These are phyloP conservation scores for Gymnopus androsaceus DNA, from an alignment of 1,284 basidiomycete genomes.

Conservation along the genomic window DNA sequence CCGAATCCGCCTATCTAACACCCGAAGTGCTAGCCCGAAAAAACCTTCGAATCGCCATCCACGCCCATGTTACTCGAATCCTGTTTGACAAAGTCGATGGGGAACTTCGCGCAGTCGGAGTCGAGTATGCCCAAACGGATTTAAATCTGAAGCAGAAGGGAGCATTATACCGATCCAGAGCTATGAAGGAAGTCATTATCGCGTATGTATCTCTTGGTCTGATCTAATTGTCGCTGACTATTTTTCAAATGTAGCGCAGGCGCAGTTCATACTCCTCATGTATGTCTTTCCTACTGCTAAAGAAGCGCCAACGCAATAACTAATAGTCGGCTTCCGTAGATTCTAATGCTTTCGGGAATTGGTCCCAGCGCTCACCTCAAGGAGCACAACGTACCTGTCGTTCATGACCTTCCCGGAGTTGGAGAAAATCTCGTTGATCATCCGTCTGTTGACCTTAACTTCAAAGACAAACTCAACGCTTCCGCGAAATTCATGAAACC, in stretches of 20 bases:
- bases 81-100: constrained; percentile 53
- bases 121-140: constrained; percentile 51
- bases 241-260: constrained; percentile 48
- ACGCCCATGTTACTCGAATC: constrained; percentile 55
- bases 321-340: constrained; percentile 36
- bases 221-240: not conserved
- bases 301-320: constrained; percentile 6
- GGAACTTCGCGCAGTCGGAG: constrained; percentile 54
- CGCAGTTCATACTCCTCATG: constrained; percentile 63
- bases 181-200: constrained; percentile 63
- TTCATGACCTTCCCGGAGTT: constrained; percentile 60
- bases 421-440: constrained; percentile 65
- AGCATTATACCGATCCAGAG: constrained; percentile 42
- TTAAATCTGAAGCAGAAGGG: constrained; percentile 22
- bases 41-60: constrained; percentile 60
- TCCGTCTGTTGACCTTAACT: constrained; percentile 45
- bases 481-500: constrained; percentile 45
- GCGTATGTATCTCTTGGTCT: constrained; percentile 39
- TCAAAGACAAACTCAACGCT: constrained; percentile 49
- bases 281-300: constrained; percentile 25
- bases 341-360: constrained; percentile 72
- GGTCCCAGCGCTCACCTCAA: constrained; percentile 59
- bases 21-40: constrained; percentile 57
- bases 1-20: constrained; percentile 67
- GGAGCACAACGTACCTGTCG: constrained; percentile 47